Conservation (phyloP, 352 stramenopile species). For the Pythium phragmiticola region DNA sequence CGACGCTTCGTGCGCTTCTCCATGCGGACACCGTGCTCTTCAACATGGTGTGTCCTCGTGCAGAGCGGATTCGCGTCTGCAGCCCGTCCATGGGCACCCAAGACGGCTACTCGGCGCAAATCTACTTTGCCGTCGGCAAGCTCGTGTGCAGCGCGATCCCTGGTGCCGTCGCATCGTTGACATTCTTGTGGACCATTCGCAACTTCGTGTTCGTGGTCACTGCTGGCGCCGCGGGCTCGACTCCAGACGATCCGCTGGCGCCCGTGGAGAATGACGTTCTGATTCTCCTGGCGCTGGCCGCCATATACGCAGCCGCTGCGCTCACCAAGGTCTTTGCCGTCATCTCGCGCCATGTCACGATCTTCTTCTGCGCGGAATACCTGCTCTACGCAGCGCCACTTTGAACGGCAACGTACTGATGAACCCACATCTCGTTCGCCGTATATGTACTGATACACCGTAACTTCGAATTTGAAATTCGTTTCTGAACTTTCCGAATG, state of each 20-base stretch:
- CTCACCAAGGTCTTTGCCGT: constrained; percentile 51
- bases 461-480: background rate
- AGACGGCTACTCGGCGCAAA: constrained; percentile 39
- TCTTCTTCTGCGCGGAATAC: constrained; percentile 76
- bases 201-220: constrained; percentile 31
- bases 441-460: constrained; percentile 26
- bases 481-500: constrained; percentile 8
- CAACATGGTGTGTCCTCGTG: constrained; percentile 51
- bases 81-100: constrained; percentile 33
- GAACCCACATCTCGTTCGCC: background rate
- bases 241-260: constrained; percentile 7
- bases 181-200: constrained; percentile 53
- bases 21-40: constrained; percentile 47
- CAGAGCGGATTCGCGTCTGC: constrained; percentile 56
- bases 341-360: constrained; percentile 57
- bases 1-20: constrained; percentile 38
- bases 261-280: constrained; percentile 45
- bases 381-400: constrained; percentile 40
- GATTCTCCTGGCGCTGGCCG: constrained; percentile 39
- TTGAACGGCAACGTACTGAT: constrained; percentile 4
- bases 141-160: constrained; percentile 47
- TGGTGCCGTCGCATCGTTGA: constrained; percentile 34
- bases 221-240: background rate
- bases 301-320: constrained; percentile 49
- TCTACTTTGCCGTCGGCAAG: constrained; percentile 63